Conservation (phyloP, 2,329 filamentous ascomycete genomes). For the Truncatella angustata region DNA sequence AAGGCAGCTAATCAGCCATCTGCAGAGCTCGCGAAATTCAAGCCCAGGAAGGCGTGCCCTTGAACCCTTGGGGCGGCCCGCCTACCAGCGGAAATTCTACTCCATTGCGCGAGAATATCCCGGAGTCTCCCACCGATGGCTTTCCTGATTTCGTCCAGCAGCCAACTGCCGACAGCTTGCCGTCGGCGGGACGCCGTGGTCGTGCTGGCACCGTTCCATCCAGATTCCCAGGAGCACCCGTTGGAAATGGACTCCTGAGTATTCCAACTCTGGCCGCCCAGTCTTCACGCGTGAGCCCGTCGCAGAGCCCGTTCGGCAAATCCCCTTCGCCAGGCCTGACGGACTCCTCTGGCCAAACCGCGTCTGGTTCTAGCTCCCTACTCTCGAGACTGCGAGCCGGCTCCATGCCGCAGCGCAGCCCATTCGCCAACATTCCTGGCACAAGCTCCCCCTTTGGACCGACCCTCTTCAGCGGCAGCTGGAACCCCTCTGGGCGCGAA, state of each 20-base stretch:
- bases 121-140: constrained; percentile 92
- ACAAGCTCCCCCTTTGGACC: constrained; percentile 75
- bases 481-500: constrained; percentile 72
- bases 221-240: constrained; percentile 77
- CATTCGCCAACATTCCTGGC: constrained; percentile 54
- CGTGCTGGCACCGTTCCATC: constrained; percentile 96
- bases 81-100: constrained; percentile 96
- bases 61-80: constrained; percentile 87
- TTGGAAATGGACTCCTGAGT: constrained; percentile 57
- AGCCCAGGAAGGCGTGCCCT: constrained; percentile 83
- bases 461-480: constrained; percentile 79
- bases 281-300: constrained; percentile 80
- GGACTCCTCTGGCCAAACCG: constrained; percentile 39
- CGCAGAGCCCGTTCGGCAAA: constrained; percentile 84
- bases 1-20: not conserved
- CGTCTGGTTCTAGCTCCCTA: constrained; percentile 64
- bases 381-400: constrained; percentile 86
- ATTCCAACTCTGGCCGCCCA: constrained; percentile 65
- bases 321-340: constrained; percentile 58
- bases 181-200: constrained; percentile 68
- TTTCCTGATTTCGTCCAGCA: constrained; percentile 86
- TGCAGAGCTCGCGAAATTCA: constrained; percentile 90
- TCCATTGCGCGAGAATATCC: constrained; percentile 93
- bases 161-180: constrained; percentile 62
- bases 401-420: constrained; percentile 87